phyloP scores from a whole-genome alignment of 176 grass and related monocot species.

The Tuctoria greenei region DNA sequence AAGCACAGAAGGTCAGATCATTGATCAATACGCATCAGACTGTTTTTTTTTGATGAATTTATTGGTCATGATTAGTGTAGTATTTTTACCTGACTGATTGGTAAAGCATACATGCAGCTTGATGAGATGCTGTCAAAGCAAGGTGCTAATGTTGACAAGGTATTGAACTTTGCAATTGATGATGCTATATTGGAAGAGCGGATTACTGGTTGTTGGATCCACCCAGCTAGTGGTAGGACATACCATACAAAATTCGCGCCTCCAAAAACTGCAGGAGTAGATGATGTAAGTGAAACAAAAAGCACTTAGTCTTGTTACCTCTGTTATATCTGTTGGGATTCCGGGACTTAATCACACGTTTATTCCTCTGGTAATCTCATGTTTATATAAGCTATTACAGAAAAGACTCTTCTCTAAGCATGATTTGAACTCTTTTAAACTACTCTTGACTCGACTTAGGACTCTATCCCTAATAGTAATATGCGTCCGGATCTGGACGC shows the following conservation, averaged over 20 bases:
- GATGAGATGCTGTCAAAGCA: constrained; percentile 85
- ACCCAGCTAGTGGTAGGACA: constrained; percentile 76
- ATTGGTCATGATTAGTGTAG: neutral
- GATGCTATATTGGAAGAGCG: constrained; percentile 88
- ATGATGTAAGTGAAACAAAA: constrained; percentile 70
- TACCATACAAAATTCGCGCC: constrained; percentile 94
- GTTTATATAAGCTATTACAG: no score
- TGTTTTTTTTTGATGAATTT: neutral
- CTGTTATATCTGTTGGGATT: no score
- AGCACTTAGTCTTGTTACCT: neutral
- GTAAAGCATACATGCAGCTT: constrained; percentile 46
- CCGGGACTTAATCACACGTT: no score
- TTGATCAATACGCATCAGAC: neutral
- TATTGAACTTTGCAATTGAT: constrained; percentile 90
- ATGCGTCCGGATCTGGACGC: no score
- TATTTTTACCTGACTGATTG: neutral
- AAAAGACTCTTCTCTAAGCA: no score
- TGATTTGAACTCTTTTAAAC: no score
- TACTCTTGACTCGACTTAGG: no score
- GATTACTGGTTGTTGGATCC: constrained; percentile 95
- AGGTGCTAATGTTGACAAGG: constrained; percentile 78
- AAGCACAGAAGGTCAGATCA: constrained; percentile 79
- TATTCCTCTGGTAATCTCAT: neutral
- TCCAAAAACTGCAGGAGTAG: constrained; percentile 73
- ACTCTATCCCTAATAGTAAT: no score